phyloP scores from a whole-genome alignment of 345 rosid genomes.

The Eucalyptus erythrocorys region DNA sequence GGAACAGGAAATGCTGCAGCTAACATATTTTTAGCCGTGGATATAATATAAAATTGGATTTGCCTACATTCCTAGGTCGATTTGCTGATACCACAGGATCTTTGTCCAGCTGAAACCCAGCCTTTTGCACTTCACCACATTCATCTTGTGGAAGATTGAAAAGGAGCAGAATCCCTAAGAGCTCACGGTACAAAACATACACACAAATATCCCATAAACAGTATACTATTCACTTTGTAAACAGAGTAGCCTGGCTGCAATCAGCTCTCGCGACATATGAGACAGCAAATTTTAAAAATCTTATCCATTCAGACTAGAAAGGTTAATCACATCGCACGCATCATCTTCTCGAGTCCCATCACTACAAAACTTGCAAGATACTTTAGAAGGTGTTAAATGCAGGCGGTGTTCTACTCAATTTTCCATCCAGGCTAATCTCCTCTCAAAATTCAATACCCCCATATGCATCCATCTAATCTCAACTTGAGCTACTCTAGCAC shows the following conservation, averaged over 20 bases:
- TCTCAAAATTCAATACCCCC: conserved; percentile 63
- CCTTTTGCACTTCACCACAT: neutral
- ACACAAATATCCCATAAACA: neutral
- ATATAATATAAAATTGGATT: neutral
- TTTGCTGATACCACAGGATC: neutral
- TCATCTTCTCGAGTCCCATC: conserved; percentile 1
- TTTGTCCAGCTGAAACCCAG: neutral
- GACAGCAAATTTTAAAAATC: neutral
- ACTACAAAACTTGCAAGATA: conserved; percentile 33
- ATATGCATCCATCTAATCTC: conserved; percentile 55
- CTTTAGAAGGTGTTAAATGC: conserved; percentile 21
- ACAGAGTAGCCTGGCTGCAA: neutral
- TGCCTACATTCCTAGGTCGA: neutral
- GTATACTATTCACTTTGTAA: neutral
- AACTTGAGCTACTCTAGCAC: conserved; percentile 49
- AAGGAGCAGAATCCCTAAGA: neutral
- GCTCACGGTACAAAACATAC: neutral
- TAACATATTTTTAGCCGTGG: neutral
- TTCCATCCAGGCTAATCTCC: conserved; percentile 71
- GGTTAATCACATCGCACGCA: conserved; percentile 1
- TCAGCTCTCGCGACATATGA: neutral
- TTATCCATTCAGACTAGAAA: conserved; percentile 8
- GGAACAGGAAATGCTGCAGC: neutral
- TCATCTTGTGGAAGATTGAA: neutral
- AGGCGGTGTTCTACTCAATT: conserved; percentile 42